A percentile compares a stretch with the other conserved stretches of the same genome.
Evolutionary conservation across 306 rosid genomes (phyloP).

Genomic region (Abrus pulchellus): DNA sequence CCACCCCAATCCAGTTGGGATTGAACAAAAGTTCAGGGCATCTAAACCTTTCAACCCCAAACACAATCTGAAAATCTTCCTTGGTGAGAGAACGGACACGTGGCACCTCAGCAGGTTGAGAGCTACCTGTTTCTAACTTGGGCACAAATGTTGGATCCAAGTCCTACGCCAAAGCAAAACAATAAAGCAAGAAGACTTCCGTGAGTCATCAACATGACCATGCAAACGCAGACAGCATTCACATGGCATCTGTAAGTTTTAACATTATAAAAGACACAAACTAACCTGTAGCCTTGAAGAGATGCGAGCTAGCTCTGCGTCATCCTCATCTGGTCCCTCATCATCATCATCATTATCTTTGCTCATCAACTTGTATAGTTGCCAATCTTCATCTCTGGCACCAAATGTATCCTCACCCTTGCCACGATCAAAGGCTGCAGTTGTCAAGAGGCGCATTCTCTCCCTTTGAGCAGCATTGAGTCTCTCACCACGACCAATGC

Average conservation of each 20-base stretch:
- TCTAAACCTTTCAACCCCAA: slow-evolving; percentile 92
- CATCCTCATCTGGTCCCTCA: slow-evolving; percentile 73
- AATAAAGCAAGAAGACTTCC: slow-evolving; percentile 27
- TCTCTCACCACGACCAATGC: slow-evolving; percentile 87
- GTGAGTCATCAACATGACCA: slow-evolving; percentile 13
- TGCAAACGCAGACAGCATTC: not conserved
- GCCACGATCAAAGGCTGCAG: slow-evolving; percentile 97
- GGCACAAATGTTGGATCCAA: slow-evolving; percentile 90
- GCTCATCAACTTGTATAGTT: slow-evolving; percentile 77
- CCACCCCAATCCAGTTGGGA: slow-evolving; percentile 93
- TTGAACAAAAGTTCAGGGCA: slow-evolving; percentile 90
- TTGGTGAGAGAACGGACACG: slow-evolving; percentile 70
- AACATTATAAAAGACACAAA: slow-evolving; percentile 9
- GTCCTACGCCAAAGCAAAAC: slow-evolving; percentile 65
- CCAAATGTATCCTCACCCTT: slow-evolving; percentile 87
- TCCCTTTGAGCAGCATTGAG: slow-evolving; percentile 94
- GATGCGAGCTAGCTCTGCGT: slow-evolving; percentile 73
- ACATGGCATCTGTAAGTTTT: not conserved
- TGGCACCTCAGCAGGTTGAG: slow-evolving; percentile 70
- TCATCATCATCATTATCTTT: slow-evolving; percentile 70
- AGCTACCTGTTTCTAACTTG: slow-evolving; percentile 64
- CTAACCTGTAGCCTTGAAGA: slow-evolving; percentile 87
- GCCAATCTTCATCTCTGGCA: slow-evolving; percentile 97
- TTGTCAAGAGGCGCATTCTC: slow-evolving; percentile 97
- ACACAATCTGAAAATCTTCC: slow-evolving; percentile 84